Conservation (phyloP, 306 rosid species). For the Dryas alaskensis region DNA sequence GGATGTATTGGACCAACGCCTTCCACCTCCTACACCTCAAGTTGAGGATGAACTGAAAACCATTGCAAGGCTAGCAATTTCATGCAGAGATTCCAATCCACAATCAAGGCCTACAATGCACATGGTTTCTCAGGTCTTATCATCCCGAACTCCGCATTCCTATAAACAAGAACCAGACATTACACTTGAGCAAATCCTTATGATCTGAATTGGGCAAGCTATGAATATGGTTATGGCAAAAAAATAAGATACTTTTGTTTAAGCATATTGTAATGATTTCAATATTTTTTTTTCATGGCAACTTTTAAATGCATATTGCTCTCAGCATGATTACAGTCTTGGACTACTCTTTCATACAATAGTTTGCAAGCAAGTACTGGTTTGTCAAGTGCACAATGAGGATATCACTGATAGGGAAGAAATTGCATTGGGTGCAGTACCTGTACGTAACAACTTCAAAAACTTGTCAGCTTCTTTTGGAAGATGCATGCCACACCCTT, state of each 20-base stretch:
- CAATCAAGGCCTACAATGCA: slow-evolving; percentile 26
- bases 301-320: not conserved
- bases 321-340: not conserved
- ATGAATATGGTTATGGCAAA: not conserved
- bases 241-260: not conserved
- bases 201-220: not conserved
- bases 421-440: too few species aligned
- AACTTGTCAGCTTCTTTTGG: too few species aligned
- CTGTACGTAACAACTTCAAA: too few species aligned
- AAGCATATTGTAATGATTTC: not conserved
- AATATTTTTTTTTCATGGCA: too few species aligned
- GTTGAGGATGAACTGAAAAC: slow-evolving; percentile 9
- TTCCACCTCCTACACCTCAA: slow-evolving; percentile 5
- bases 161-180: not conserved
- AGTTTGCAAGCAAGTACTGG: not conserved
- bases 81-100: slow-evolving; percentile 11
- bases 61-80: slow-evolving; percentile 1
- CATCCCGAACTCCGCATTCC: not conserved
- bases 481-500: too few species aligned
- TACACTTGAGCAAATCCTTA: slow-evolving; percentile 11
- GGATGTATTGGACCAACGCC: slow-evolving; percentile 21
- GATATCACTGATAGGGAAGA: too few species aligned
- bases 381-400: too few species aligned
- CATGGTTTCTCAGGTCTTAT: slow-evolving; percentile 1
- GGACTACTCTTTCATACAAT: not conserved